Conservation (phyloP, 1,139 yeast species). For the Petasospora fabianii region DNA sequence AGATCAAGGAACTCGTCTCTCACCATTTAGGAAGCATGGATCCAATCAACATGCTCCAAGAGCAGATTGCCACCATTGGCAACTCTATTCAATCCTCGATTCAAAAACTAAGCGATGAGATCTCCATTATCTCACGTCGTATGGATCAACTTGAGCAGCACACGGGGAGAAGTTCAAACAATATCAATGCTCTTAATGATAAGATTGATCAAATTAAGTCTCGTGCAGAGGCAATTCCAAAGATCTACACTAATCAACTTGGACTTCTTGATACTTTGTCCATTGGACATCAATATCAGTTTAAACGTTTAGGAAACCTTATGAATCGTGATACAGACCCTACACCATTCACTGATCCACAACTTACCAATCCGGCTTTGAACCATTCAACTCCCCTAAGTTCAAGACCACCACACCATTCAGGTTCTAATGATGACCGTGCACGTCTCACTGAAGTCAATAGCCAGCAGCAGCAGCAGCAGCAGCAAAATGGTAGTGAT, state of each 20-base stretch:
- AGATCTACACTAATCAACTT: constrained; percentile 19
- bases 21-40: no score
- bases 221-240: constrained; percentile 18
- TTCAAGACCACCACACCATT: background rate
- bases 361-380: background rate
- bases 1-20: no score
- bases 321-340: constrained; percentile 10
- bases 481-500: no score
- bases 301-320: constrained; percentile 15
- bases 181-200: constrained; percentile 6
- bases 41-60: constrained; percentile 23
- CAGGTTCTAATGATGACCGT: background rate
- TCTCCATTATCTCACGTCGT: constrained; percentile 18
- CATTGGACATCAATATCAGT: constrained; percentile 20
- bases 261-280: constrained; percentile 17
- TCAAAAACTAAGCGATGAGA: constrained; percentile 21
- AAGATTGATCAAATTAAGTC: constrained; percentile 15
- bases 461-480: constrained; percentile 6
- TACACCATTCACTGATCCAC: constrained; percentile 1
- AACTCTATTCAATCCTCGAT: constrained; percentile 17
- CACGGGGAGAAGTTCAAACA: constrained; percentile 2
- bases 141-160: constrained; percentile 22
- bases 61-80: constrained; percentile 22
- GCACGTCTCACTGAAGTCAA: background rate
- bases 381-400: background rate